These are phyloP conservation scores for Penicillium goetzii DNA, from an alignment of 495 filamentous ascomycete species.

Conservation along the genomic window DNA sequence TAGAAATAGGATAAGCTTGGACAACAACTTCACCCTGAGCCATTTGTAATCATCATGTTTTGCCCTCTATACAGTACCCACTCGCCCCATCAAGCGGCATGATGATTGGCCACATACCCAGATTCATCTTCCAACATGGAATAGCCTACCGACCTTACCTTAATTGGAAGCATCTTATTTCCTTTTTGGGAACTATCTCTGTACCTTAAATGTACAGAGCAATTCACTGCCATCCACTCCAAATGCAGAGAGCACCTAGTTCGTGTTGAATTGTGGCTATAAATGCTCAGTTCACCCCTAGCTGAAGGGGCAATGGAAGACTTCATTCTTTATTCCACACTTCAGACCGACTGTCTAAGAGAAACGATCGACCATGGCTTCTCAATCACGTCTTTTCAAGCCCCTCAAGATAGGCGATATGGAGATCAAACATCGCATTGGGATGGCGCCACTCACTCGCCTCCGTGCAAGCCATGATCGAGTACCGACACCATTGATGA, in stretches of 20 bases:
- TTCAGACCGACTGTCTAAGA: background rate
- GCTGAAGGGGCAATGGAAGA: background rate
- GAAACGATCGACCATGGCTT: conserved; percentile 7
- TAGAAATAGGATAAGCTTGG: background rate
- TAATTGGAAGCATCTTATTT: conserved; percentile 26
- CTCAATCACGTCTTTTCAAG: conserved; percentile 45
- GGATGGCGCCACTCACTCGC: conserved; percentile 56
- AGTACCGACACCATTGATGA: conserved; percentile 41
- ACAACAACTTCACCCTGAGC: background rate
- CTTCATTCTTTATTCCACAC: background rate
- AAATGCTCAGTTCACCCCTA: conserved; percentile 2
- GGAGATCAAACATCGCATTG: conserved; percentile 51
- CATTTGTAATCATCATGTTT: conserved; percentile 14
- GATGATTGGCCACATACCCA: conserved; percentile 3
- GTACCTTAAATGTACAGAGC: conserved; percentile 11
- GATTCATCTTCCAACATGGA: background rate
- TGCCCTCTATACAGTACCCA: background rate
- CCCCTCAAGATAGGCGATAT: conserved; percentile 53
- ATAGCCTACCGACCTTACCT: background rate
- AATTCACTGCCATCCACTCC: background rate
- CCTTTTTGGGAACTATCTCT: conserved; percentile 22
- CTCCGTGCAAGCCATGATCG: conserved; percentile 43
- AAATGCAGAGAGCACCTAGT: background rate
- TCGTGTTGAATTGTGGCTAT: background rate
- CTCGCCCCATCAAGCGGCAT: background rate